Evolutionary conservation across 169 alveolate species (phyloP), one percentile per base, ranked within the genome.

Genomic region (Plasmodium sp.): DNA sequence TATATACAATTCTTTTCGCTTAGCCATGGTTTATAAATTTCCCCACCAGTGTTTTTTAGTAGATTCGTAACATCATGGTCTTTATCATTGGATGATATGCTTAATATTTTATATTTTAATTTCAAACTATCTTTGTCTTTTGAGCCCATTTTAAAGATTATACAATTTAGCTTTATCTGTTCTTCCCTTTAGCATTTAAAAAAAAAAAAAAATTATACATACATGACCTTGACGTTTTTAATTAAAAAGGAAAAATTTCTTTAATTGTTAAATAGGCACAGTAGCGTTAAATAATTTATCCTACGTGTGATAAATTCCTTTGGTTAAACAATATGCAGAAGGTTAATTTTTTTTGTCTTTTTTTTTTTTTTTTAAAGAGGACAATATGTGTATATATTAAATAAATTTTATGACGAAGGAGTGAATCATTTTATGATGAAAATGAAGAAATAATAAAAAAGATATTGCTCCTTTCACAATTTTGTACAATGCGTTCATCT

Each of bases 31-130:
- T 88, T 80, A 79, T 79, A 48, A 77, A 77, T 43, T 88, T 88
- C 88, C 75, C 43, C 56, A 9, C 62, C 90, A 5, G 91, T 80
- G 74, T 88, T 88, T 77, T 88, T 88, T 77, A 88, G 72, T 67
- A 88, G 45, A 34, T 88, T 79, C 18, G 51, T 58, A 81, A 88
- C 88, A 58, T 88, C 83, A 88, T 73, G 88, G 72, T 88, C 90
- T 88, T 88, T 88, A 67, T 88, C 94, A 88, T 58, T 77, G 18
- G 94, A 88, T 88, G 94, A 88, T 88, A 48, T 79, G 48, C 81
- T 45, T 88, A 88, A 48, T 71, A 88, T 77, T 79, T 88, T 88
- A 88, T 88, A 88, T 80, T 88, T 88, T 58, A 88, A 79, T 88
- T 88, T 88, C 34, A 80, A 79, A 88, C 51, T 79, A 10, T 88